A percentile compares a stretch with the other conserved stretches of the same genome.
phyloP scores from a whole-genome alignment of 495 filamentous ascomycete species.

The Penicillium nucicola region DNA sequence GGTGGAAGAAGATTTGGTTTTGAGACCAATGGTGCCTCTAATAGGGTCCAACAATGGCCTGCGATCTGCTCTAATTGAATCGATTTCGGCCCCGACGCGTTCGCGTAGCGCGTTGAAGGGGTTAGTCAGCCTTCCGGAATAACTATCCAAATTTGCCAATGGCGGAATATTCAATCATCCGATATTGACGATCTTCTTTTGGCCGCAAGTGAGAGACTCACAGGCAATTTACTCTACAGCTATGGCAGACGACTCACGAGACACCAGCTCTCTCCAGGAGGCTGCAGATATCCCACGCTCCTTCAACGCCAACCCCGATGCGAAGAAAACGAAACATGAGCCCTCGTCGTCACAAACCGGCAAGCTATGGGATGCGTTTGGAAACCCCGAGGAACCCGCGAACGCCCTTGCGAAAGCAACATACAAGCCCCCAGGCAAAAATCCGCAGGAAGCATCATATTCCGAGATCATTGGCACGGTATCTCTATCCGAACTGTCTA shows the following conservation, averaged over 20 bases:
- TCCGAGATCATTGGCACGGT: conserved; percentile 65
- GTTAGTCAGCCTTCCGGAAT: conserved; percentile 25
- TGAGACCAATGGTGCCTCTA: conserved; percentile 10
- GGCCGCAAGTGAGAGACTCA: neutral
- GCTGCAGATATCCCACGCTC: conserved; percentile 15
- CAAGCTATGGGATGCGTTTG: conserved; percentile 52
- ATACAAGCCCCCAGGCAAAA: conserved; percentile 47
- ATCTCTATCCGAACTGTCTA: conserved; percentile 63
- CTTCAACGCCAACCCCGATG: conserved; percentile 17
- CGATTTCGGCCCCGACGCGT: conserved; percentile 33
- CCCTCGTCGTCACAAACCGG: conserved; percentile 45
- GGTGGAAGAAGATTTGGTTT: conserved; percentile 2
- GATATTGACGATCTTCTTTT: conserved; percentile 9
- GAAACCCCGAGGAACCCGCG: conserved; percentile 44
- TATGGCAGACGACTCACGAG: conserved; percentile 57
- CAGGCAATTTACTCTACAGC: conserved; percentile 8
- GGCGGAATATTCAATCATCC: conserved; percentile 19
- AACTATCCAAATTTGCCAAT: conserved; percentile 21
- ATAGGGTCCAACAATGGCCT: conserved; percentile 15
- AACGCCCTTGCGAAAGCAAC: conserved; percentile 47
- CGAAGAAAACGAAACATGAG: conserved; percentile 39
- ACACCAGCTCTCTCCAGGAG: conserved; percentile 16
- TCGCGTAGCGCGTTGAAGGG: conserved; percentile 34
- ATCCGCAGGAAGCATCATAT: conserved; percentile 46
- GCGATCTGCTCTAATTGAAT: conserved; percentile 19